Evolutionary conservation across 768 basidiomycete genomes (phyloP).

Genomic region (Trametes elegans): DNA sequence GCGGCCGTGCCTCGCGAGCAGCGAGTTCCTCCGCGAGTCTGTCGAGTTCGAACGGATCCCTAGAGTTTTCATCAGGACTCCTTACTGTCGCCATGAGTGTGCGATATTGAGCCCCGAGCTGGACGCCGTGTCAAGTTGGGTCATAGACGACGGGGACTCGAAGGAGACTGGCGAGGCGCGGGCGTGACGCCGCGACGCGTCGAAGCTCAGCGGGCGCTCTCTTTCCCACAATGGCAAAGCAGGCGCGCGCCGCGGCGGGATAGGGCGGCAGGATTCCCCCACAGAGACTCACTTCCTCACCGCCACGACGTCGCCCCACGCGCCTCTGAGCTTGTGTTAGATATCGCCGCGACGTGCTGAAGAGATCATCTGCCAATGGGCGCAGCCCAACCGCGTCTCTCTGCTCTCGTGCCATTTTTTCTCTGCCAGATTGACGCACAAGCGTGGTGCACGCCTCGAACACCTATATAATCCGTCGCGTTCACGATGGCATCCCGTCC

Average conservation of each 20-base stretch:
- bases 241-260: too few relatives aligned
- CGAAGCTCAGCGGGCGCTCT: too few relatives aligned
- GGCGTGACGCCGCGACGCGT: too few relatives aligned
- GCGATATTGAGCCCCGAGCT: background rate
- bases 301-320: background rate
- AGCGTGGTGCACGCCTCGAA: background rate
- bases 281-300: background rate
- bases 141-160: too few relatives aligned
- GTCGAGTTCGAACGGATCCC: constrained; percentile 67
- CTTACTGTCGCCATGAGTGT: constrained; percentile 11
- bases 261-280: too few relatives aligned
- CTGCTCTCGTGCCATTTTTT: background rate
- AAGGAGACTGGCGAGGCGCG: too few relatives aligned
- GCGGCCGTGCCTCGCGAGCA: constrained; percentile 11
- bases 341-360: too few relatives aligned
- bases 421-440: background rate
- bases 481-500: background rate
- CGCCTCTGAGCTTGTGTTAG: background rate
- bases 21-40: constrained; percentile 69
- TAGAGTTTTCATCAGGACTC: constrained; percentile 13
- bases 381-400: background rate
- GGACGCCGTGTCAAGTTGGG: background rate
- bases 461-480: too few relatives aligned
- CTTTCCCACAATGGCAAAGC: too few relatives aligned
- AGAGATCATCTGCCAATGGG: constrained; percentile 3